These are phyloP conservation scores for Colletotrichum magnum DNA, from an alignment of 2,329 filamentous ascomycete genomes.

Conservation along the genomic window DNA sequence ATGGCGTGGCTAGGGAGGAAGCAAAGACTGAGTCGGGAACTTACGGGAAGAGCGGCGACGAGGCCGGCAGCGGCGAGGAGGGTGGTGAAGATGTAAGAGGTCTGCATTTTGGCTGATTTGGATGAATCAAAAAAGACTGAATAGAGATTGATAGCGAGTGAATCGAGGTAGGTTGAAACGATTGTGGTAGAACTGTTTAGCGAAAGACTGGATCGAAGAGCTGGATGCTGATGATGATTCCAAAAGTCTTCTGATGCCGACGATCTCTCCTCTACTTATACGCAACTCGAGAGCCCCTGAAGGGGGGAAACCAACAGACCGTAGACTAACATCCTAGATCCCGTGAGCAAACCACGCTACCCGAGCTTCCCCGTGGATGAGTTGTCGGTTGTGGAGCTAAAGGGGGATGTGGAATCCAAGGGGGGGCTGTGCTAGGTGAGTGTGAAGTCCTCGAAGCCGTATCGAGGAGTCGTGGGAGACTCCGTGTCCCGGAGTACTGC, in stretches of 20 bases:
- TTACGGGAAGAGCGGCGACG: slow-evolving; percentile 26
- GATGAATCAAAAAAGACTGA: neutral
- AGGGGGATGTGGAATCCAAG: neutral
- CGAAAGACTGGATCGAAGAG: slow-evolving; percentile 27
- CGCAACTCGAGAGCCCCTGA: neutral
- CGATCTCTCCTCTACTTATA: slow-evolving; percentile 26
- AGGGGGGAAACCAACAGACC: neutral
- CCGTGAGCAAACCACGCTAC: neutral
- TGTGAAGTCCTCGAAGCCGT: neutral
- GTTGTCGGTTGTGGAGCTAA: slow-evolving; percentile 10
- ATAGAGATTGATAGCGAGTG: neutral
- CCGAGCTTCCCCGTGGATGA: neutral
- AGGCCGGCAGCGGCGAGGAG: slow-evolving; percentile 26
- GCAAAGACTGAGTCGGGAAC: neutral
- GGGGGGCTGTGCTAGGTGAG: slow-evolving; percentile 18
- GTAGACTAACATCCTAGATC: neutral
- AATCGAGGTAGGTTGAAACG: slow-evolving; percentile 11
- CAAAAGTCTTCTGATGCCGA: neutral
- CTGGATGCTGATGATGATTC: slow-evolving; percentile 18
- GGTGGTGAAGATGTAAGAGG: slow-evolving; percentile 24
- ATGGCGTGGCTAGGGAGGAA: neutral
- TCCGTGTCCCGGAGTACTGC: neutral
- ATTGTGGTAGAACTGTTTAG: slow-evolving; percentile 3
- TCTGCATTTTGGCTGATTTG: slow-evolving; percentile 27
- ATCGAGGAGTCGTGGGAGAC: neutral